Evolutionary conservation across 768 basidiomycete species (phyloP).

Genomic region (Gloeopeniophorella convolvens): DNA sequence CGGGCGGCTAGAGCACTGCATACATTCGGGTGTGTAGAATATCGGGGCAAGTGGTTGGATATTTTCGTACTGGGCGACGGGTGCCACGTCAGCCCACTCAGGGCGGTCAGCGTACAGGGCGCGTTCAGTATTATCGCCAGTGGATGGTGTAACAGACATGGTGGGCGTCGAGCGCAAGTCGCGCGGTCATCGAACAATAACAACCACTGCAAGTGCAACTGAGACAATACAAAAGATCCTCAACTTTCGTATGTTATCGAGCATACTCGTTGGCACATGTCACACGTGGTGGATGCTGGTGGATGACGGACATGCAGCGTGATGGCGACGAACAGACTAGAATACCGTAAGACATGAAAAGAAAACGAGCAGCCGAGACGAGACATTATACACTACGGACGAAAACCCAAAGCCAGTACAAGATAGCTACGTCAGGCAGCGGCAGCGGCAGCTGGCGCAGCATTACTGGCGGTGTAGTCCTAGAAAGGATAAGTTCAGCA

Average conservation of each 20-base stretch:
- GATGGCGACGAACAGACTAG: no score
- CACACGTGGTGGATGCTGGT: no score
- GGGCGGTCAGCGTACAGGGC: slow-evolving; percentile 52
- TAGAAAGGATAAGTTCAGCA: slow-evolving; percentile 25
- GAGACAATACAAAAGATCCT: no score
- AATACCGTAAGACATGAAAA: slow-evolving; percentile 1
- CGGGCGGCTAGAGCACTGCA: slow-evolving; percentile 27
- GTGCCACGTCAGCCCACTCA: slow-evolving; percentile 77
- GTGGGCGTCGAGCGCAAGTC: neutral
- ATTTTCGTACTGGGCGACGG: slow-evolving; percentile 76
- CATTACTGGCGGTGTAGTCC: slow-evolving; percentile 63
- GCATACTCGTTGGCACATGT: no score
- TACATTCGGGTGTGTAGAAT: slow-evolving; percentile 85
- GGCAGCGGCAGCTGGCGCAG: slow-evolving; percentile 32
- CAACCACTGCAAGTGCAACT: neutral
- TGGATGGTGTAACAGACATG: slow-evolving; percentile 1
- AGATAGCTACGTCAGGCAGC: slow-evolving; percentile 19
- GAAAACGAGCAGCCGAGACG: slow-evolving; percentile 12
- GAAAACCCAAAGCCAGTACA: neutral
- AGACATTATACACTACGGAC: slow-evolving; percentile 18
- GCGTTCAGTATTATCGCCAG: slow-evolving; percentile 2
- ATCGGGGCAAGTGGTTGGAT: slow-evolving; percentile 82
- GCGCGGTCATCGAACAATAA: neutral
- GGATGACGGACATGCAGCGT: no score
- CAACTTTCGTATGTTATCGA: no score